Percentiles rank a stretch among this genome's conserved stretches.
phyloP scores from a whole-genome alignment of 2,329 filamentous ascomycete species.

The Esteya vermicola region DNA sequence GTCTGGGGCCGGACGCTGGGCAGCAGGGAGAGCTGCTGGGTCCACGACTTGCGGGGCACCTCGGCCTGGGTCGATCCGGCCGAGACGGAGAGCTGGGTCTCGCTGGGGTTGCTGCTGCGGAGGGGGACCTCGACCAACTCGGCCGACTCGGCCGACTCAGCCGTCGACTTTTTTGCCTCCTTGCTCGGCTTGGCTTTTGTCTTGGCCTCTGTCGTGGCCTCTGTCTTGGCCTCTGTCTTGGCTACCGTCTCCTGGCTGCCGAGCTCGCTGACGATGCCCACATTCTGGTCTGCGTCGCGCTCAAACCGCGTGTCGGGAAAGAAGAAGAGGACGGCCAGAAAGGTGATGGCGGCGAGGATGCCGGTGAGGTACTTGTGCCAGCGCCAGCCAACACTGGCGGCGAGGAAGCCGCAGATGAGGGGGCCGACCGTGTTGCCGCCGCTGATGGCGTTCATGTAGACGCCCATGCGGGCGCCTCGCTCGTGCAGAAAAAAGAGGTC shows the following conservation, averaged over 20 bases:
- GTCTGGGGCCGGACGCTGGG: slow-evolving; percentile 12
- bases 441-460: slow-evolving; percentile 18
- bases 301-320: slow-evolving; percentile 17
- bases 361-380: slow-evolving; percentile 19
- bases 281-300: slow-evolving; percentile 9
- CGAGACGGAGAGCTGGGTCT: too few relatives aligned
- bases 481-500: slow-evolving; percentile 20
- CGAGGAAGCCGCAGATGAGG: slow-evolving; percentile 17
- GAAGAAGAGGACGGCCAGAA: slow-evolving; percentile 15
- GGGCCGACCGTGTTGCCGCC: slow-evolving; percentile 18
- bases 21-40: slow-evolving; percentile 15
- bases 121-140: too few relatives aligned
- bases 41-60: slow-evolving; percentile 13
- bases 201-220: too few relatives aligned
- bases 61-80: not conserved
- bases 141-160: too few relatives aligned
- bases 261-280: slow-evolving; percentile 4
- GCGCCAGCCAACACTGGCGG: slow-evolving; percentile 16
- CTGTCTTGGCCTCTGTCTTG: too few relatives aligned
- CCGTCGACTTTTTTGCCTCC: too few relatives aligned
- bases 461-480: slow-evolving; percentile 17
- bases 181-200: too few relatives aligned
- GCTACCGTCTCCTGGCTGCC: not conserved
- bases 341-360: slow-evolving; percentile 15
- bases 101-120: not conserved